Conservation (phyloP, 2,329 filamentous ascomycete genomes). For the Apiospora malaysiana region DNA sequence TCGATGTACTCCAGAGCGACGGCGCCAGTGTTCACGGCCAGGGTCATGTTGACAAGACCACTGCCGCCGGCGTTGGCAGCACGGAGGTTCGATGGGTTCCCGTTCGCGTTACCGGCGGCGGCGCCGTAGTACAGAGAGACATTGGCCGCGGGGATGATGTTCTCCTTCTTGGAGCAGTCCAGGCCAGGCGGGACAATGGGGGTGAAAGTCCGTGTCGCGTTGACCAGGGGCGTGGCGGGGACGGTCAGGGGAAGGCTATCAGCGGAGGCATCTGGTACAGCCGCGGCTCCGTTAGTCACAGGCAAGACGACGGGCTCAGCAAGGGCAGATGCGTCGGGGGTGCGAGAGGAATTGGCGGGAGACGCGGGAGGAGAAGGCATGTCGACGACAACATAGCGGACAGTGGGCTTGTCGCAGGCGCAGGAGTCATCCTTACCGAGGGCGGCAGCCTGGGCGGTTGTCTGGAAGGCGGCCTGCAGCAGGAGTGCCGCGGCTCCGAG, state of each 20-base stretch:
- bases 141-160: slow-evolving; percentile 29
- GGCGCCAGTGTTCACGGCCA: slow-evolving; percentile 37
- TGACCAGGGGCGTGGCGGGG: not conserved
- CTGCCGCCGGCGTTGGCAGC: too few species aligned
- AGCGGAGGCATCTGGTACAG: not conserved
- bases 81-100: not conserved
- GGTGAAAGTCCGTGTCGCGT: not conserved
- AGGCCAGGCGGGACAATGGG: slow-evolving; percentile 25
- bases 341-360: not conserved
- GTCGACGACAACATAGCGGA: slow-evolving; percentile 8
- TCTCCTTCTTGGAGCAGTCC: slow-evolving; percentile 26
- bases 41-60: slow-evolving; percentile 30
- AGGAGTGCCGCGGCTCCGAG: slow-evolving; percentile 16
- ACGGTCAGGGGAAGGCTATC: not conserved
- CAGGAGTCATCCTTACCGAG: slow-evolving; percentile 19
- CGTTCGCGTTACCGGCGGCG: not conserved
- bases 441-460: not conserved
- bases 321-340: not conserved
- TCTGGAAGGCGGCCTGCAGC: not conserved
- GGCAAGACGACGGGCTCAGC: not conserved
- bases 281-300: slow-evolving; percentile 3
- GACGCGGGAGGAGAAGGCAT: not conserved
- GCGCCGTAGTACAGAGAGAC: slow-evolving; percentile 30
- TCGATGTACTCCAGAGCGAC: slow-evolving; percentile 42
- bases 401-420: slow-evolving; percentile 15